These are phyloP conservation scores for Eragrostis nindensis DNA, from an alignment of 176 grass and related monocot species.

Conservation along the genomic window DNA sequence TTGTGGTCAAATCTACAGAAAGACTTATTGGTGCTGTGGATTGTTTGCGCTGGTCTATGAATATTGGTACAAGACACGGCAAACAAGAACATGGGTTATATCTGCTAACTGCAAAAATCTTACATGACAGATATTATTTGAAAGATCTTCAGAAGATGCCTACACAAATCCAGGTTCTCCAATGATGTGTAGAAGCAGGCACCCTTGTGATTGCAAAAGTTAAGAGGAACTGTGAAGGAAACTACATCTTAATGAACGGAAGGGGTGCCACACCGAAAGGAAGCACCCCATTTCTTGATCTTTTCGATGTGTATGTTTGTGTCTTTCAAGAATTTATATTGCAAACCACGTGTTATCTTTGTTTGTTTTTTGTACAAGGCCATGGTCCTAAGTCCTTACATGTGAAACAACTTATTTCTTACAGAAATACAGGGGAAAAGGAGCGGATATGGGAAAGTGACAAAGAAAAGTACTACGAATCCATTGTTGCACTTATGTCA, in stretches of 20 bases:
- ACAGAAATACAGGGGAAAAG: constrained; percentile 77
- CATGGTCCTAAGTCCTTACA: constrained; percentile 25
- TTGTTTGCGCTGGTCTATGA: constrained; percentile 74
- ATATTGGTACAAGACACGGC: constrained; percentile 80
- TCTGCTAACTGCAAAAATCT: constrained; percentile 55
- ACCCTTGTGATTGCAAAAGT: constrained; percentile 81
- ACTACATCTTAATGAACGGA: constrained; percentile 74
- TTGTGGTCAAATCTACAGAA: constrained; percentile 52
- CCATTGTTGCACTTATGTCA: constrained; percentile 76
- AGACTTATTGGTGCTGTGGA: constrained; percentile 73
- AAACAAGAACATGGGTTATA: constrained; percentile 83
- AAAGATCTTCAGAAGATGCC: constrained; percentile 89
- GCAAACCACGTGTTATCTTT: background rate
- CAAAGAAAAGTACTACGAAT: constrained; percentile 83
- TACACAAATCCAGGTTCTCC: constrained; percentile 86
- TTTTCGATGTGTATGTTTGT: constrained; percentile 76
- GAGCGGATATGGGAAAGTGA: constrained; percentile 88
- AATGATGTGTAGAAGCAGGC: constrained; percentile 82
- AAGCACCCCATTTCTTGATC: constrained; percentile 74
- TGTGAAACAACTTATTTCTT: constrained; percentile 23
- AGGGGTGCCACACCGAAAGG: constrained; percentile 81
- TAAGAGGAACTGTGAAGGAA: constrained; percentile 60
- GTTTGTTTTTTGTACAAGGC: constrained; percentile 9
- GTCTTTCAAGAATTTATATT: constrained; percentile 44
- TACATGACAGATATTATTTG: constrained; percentile 62